These are phyloP conservation scores for Skeletonema menzelii DNA, from an alignment of 108 stramenopile genomes.

Conservation along the genomic window DNA sequence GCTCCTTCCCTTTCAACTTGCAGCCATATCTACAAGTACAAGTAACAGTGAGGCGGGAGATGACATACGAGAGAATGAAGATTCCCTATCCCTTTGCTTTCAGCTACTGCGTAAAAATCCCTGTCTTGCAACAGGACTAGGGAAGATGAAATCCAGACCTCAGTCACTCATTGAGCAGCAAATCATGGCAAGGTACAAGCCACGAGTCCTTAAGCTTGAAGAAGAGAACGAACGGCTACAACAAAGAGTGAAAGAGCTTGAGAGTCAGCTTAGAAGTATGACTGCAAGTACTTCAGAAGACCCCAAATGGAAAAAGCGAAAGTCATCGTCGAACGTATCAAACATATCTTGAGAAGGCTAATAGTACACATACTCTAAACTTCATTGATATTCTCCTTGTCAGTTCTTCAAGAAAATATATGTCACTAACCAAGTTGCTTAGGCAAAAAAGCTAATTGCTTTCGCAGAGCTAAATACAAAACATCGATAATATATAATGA, in stretches of 20 bases:
- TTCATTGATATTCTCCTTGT: no score
- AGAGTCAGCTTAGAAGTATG: conserved; percentile 13
- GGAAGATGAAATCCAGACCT: conserved; percentile 8
- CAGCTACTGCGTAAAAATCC: conserved; percentile 37
- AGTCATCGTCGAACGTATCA: conserved; percentile 27
- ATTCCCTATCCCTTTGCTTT: conserved; percentile 24
- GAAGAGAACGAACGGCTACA: conserved; percentile 37
- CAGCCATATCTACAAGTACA: conserved; percentile 24
- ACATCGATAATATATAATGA: no score
- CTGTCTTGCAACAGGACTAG: conserved; percentile 34
- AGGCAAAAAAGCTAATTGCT: no score
- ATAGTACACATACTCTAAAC: no score
- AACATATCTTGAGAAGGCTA: no score
- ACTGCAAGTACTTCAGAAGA: neutral
- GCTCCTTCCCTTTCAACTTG: conserved; percentile 46
- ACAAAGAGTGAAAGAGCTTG: conserved; percentile 24
- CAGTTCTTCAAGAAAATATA: no score
- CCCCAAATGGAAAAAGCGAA: conserved; percentile 29
- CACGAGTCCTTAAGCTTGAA: conserved; percentile 28
- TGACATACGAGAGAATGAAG: neutral
- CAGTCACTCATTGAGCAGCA: conserved; percentile 19
- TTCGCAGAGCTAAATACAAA: no score
- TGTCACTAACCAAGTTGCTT: no score
- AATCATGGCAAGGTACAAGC: conserved; percentile 24
- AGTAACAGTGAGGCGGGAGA: conserved; percentile 1